Percentiles rank a stretch among this genome's conserved stretches.
Evolutionary conservation across 2,329 filamentous ascomycete genomes (phyloP).

Genomic region (Cladorrhinum sp.): DNA sequence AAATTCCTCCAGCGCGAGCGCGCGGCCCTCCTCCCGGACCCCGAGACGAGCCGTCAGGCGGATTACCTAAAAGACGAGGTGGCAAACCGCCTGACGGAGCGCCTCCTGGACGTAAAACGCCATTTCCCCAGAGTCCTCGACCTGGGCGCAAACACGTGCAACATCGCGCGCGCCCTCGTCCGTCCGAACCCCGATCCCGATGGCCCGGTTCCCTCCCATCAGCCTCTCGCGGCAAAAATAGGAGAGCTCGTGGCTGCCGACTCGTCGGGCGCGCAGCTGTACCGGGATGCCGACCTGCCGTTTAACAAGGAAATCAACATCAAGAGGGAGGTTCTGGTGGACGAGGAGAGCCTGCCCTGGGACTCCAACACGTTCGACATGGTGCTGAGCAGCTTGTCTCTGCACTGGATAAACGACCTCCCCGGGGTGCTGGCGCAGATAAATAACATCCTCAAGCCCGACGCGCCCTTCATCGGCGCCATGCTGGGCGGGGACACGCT

Average conservation of each 20-base stretch:
- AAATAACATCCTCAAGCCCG: slow-evolving; percentile 83
- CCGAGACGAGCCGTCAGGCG: slow-evolving; percentile 69
- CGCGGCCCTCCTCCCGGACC: slow-evolving; percentile 58
- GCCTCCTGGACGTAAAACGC: slow-evolving; percentile 92
- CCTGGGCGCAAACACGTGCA: slow-evolving; percentile 92
- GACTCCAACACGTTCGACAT: slow-evolving; percentile 78
- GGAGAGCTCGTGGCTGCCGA: slow-evolving; percentile 76
- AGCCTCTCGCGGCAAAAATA: slow-evolving; percentile 69
- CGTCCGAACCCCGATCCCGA: slow-evolving; percentile 63
- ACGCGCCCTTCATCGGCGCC: slow-evolving; percentile 86
- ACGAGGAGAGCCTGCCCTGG: slow-evolving; percentile 73
- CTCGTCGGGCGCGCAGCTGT: slow-evolving; percentile 71
- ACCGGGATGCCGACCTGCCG: slow-evolving; percentile 70
- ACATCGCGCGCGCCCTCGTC: slow-evolving; percentile 79
- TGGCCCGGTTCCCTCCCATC: slow-evolving; percentile 57
- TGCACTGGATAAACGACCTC: slow-evolving; percentile 98
- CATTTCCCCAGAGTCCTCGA: slow-evolving; percentile 82
- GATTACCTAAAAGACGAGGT: slow-evolving; percentile 96
- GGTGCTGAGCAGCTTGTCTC: slow-evolving; percentile 79
- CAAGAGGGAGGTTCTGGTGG: slow-evolving; percentile 68
- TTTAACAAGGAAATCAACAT: slow-evolving; percentile 75
- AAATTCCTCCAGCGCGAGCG: slow-evolving; percentile 94
- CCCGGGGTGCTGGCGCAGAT: slow-evolving; percentile 81
- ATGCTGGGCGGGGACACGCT: slow-evolving; percentile 96
- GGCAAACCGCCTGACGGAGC: slow-evolving; percentile 76